Conservation (phyloP, 1,139 yeast genomes). For the Debaryomycetaceae sp. region DNA sequence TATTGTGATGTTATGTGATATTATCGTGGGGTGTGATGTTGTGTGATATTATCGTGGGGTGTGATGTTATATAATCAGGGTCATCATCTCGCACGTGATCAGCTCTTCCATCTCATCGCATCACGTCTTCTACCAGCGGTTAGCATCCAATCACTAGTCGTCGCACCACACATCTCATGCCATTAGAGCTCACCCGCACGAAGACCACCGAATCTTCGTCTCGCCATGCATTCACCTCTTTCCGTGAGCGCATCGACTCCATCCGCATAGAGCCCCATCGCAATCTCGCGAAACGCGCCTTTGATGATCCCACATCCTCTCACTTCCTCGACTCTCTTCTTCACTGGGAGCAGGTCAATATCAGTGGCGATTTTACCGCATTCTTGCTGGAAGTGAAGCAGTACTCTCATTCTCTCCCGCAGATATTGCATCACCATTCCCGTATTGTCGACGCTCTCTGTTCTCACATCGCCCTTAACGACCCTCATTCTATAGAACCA, state of each 20-base stretch:
- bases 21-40: too few species aligned
- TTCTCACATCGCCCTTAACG: conserved; percentile 42
- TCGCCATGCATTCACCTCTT: conserved; percentile 60
- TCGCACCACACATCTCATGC: neutral
- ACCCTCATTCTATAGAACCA: conserved; percentile 69
- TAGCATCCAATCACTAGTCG: conserved; percentile 1
- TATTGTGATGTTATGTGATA: neutral
- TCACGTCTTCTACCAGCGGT: neutral
- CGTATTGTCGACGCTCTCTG: conserved; percentile 47
- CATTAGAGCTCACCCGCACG: conserved; percentile 1
- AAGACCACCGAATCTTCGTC: conserved; percentile 46
- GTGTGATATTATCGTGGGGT: too few species aligned
- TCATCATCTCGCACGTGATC: neutral
- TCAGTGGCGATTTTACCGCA: conserved; percentile 61
- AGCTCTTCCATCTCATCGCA: neutral
- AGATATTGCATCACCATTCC: conserved; percentile 60
- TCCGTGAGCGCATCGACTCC: conserved; percentile 73
- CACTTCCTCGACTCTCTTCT: conserved; percentile 71
- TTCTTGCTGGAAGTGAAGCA: conserved; percentile 48
- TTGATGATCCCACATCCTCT: conserved; percentile 63
- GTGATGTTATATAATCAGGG: too few species aligned
- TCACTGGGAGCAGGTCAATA: conserved; percentile 82
- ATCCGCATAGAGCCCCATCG: conserved; percentile 78
- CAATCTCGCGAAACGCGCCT: conserved; percentile 51
- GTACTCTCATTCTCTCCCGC: conserved; percentile 64